phyloP scores from a whole-genome alignment of 2,329 filamentous ascomycete species.

The Bipolaris gigantea region DNA sequence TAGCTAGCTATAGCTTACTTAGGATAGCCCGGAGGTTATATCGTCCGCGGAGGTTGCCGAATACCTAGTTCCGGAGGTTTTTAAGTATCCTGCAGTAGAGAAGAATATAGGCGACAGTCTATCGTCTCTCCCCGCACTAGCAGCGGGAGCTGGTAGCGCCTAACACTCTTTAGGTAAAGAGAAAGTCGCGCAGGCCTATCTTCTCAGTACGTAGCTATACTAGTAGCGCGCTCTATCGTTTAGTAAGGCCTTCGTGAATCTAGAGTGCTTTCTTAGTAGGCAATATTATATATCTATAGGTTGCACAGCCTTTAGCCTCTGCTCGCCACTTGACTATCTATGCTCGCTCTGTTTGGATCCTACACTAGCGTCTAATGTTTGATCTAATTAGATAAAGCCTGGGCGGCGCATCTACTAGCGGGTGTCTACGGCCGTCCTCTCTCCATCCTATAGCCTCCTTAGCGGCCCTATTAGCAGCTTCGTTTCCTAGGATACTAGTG shows the following conservation, averaged over 20 bases:
- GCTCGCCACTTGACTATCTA: constrained; percentile 7
- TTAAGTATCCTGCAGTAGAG: constrained; percentile 14
- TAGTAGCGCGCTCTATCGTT: constrained; percentile 16
- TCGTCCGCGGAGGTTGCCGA: constrained; percentile 17
- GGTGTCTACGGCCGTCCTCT: constrained; percentile 7
- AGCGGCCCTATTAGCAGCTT: neutral
- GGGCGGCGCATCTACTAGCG: constrained; percentile 14
- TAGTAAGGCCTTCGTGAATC: constrained; percentile 17
- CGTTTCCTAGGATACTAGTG: neutral
- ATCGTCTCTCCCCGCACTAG: constrained; percentile 16
- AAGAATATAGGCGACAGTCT: constrained; percentile 22
- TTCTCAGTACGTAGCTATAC: constrained; percentile 21
- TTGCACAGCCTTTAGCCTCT: constrained; percentile 13
- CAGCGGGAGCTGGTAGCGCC: constrained; percentile 12
- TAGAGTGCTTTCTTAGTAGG: constrained; percentile 16
- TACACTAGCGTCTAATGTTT: constrained; percentile 14
- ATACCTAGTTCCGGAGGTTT: constrained; percentile 18
- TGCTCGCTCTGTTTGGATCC: constrained; percentile 5
- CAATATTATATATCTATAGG: constrained; percentile 12
- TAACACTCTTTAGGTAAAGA: constrained; percentile 17
- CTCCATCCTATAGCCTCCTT: constrained; percentile 24
- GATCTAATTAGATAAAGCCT: constrained; percentile 4
- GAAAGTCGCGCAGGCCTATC: constrained; percentile 15
- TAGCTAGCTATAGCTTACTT: constrained; percentile 14
- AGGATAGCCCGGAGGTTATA: constrained; percentile 18